These are phyloP conservation scores for Gillenia trifoliata DNA, from an alignment of 306 rosid species.

Conservation along the genomic window DNA sequence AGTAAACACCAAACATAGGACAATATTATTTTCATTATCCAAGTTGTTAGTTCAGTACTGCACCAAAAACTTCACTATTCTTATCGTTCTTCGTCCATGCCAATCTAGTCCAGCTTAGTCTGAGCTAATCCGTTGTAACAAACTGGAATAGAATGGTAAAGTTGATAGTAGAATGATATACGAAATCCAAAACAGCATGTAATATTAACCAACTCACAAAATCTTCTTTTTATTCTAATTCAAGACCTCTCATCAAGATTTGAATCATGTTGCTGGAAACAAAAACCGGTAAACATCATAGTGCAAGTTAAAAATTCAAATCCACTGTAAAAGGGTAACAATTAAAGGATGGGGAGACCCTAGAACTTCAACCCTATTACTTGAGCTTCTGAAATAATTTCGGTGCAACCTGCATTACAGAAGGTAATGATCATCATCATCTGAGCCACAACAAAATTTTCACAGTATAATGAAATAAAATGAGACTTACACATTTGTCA, in stretches of 20 bases:
- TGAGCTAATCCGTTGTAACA: too few relatives aligned
- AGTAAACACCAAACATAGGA: too few relatives aligned
- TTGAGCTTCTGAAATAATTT: conserved; percentile 8
- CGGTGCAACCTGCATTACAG: conserved; percentile 1
- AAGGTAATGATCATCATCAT: not conserved
- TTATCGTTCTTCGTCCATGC: too few relatives aligned
- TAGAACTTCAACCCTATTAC: not conserved
- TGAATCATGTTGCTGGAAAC: not conserved
- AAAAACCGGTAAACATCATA: not conserved
- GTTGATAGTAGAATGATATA: too few relatives aligned
- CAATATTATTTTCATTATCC: too few relatives aligned
- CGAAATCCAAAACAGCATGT: not conserved
- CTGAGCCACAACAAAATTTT: not conserved
- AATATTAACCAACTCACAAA: not conserved
- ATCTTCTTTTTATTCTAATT: not conserved
- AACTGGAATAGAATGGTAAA: too few relatives aligned
- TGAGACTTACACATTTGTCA: conserved; percentile 66
- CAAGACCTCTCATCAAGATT: not conserved
- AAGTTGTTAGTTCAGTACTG: too few relatives aligned
- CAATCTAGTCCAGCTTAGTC: too few relatives aligned
- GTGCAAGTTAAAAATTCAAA: not conserved
- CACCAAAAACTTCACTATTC: too few relatives aligned
- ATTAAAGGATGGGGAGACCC: not conserved
- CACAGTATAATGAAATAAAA: not conserved
- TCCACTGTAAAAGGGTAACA: not conserved